Conservation (phyloP, 257 asterid species). For the Jasminum sambac region DNA sequence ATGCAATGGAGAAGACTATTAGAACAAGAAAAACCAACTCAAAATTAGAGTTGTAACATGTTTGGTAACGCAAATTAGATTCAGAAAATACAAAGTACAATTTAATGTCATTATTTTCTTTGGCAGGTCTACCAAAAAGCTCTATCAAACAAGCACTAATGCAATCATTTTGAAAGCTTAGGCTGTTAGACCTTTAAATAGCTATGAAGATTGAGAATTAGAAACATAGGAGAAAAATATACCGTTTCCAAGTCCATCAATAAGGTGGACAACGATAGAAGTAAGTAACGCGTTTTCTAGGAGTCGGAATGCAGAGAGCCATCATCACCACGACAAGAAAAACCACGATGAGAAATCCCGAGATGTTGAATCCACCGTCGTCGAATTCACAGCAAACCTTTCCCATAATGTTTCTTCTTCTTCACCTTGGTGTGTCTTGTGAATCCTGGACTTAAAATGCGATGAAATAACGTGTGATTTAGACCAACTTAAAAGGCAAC, state of each 20-base stretch:
- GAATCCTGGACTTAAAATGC: background rate
- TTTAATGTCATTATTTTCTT: background rate
- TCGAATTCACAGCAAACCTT: constrained; percentile 35
- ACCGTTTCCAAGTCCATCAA: background rate
- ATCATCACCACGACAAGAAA: constrained; percentile 32
- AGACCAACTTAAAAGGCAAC: background rate
- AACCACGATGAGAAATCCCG: constrained; percentile 23
- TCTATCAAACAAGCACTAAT: too few relatives aligned
- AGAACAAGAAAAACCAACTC: background rate
- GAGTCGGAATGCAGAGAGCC: constrained; percentile 30
- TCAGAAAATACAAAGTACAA: background rate
- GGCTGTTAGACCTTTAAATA: background rate
- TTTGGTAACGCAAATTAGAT: too few relatives aligned
- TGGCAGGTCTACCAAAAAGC: too few relatives aligned
- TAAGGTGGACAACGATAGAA: constrained; percentile 18
- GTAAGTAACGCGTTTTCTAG: constrained; percentile 20
- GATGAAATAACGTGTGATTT: background rate
- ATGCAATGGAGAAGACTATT: background rate
- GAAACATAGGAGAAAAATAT: constrained; percentile 14
- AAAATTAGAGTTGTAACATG: background rate
- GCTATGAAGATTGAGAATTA: background rate
- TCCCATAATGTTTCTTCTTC: constrained; percentile 30
- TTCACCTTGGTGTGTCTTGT: background rate
- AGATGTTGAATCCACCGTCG: constrained; percentile 23
- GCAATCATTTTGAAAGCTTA: too few relatives aligned